These are phyloP conservation scores for Coemansia sp. DNA, from an alignment of 192 early-diverging fungal genomes.

Conservation along the genomic window DNA sequence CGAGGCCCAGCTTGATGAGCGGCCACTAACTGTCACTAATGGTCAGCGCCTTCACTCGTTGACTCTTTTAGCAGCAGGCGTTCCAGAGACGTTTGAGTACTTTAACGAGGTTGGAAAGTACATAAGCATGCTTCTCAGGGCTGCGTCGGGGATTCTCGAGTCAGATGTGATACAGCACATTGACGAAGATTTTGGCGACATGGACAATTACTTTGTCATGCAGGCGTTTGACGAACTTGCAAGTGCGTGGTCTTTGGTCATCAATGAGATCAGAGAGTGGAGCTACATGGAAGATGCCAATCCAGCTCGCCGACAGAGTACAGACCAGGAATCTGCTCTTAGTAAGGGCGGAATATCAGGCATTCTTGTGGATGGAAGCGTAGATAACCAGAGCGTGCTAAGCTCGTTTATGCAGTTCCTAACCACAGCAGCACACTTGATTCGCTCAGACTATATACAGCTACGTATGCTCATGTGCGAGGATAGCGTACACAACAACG, in stretches of 20 bases:
- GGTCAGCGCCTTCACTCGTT: slow-evolving; percentile 33
- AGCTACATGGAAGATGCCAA: slow-evolving; percentile 21
- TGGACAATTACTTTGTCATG: slow-evolving; percentile 56
- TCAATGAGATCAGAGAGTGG: slow-evolving; percentile 44
- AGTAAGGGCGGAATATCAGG: not conserved
- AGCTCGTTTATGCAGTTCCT: slow-evolving; percentile 43
- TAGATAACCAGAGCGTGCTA: slow-evolving; percentile 21
- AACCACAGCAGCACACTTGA: slow-evolving; percentile 36
- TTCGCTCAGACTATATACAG: slow-evolving; percentile 46
- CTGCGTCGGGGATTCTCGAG: slow-evolving; percentile 34
- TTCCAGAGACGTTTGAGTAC: slow-evolving; percentile 45
- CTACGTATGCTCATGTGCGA: slow-evolving; percentile 55
- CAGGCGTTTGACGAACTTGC: slow-evolving; percentile 56
- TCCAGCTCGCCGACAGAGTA: not conserved
- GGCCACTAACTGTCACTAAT: slow-evolving; percentile 17
- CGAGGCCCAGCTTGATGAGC: slow-evolving; percentile 48
- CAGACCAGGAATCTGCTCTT: not conserved
- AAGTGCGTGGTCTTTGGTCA: slow-evolving; percentile 46
- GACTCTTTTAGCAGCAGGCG: slow-evolving; percentile 33
- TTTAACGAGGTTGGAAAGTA: slow-evolving; percentile 50
- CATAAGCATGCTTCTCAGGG: slow-evolving; percentile 42
- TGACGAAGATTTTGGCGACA: slow-evolving; percentile 52
- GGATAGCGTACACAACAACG: slow-evolving; percentile 22
- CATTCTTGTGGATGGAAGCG: not conserved
- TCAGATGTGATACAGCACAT: slow-evolving; percentile 31